These are phyloP conservation scores for Lipomyces spencermartinsiae DNA, from an alignment of 805 yeast species.

Conservation along the genomic window DNA sequence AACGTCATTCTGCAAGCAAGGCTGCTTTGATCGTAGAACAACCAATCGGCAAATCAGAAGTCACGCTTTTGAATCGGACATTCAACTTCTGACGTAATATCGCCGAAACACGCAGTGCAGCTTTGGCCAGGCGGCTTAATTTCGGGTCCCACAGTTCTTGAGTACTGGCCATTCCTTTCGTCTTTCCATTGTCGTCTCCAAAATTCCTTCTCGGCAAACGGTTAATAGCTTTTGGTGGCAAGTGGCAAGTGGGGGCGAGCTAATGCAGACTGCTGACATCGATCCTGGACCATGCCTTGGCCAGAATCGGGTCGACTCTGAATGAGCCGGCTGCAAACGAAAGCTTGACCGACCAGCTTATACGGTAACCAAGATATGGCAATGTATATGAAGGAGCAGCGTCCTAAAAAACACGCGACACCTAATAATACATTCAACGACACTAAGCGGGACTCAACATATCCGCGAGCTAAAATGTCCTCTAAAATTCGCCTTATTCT, in stretches of 20 bases:
- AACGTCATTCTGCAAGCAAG: not conserved
- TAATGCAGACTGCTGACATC: slow-evolving; percentile 8
- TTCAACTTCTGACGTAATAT: not conserved
- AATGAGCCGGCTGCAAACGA: not conserved
- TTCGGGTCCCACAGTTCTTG: no score
- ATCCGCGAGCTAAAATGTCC: slow-evolving; percentile 8
- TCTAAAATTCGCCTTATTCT: slow-evolving; percentile 12
- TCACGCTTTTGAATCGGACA: not conserved
- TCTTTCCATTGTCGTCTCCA: slow-evolving; percentile 3
- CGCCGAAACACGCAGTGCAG: no score
- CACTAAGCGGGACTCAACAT: not conserved
- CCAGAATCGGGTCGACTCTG: not conserved
- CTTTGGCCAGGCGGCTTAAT: no score
- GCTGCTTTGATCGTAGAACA: not conserved
- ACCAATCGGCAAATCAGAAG: not conserved
- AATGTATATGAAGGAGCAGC: not conserved
- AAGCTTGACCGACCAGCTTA: not conserved
- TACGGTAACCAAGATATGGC: not conserved
- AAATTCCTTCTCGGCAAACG: no score
- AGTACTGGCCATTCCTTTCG: not conserved
- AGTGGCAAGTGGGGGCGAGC: slow-evolving; percentile 1
- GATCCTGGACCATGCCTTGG: not conserved
- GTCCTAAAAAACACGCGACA: not conserved
- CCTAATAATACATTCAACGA: not conserved
- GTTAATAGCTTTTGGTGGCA: not conserved